phyloP scores from a whole-genome alignment of 2,329 filamentous ascomycete genomes.

The Aspergillus hortae region DNA sequence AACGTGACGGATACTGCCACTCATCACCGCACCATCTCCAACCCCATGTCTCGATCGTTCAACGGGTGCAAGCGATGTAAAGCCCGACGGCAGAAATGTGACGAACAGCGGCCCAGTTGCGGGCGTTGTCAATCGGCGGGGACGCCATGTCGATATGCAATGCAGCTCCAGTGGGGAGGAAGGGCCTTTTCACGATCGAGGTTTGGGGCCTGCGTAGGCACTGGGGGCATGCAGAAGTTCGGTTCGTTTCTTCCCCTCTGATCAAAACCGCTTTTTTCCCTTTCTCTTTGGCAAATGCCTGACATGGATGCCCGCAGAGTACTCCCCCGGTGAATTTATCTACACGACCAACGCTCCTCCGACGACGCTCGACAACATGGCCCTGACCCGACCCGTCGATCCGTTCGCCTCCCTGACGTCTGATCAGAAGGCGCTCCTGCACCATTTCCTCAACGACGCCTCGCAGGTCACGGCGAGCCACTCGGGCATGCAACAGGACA shows the following conservation, averaged over 20 bases:
- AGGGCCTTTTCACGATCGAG: conserved; percentile 40
- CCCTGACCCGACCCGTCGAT: conserved; percentile 29
- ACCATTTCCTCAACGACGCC: conserved; percentile 41
- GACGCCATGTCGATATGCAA: conserved; percentile 38
- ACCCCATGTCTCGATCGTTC: conserved; percentile 39
- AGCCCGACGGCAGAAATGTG: conserved; percentile 44
- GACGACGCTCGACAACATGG: conserved; percentile 16
- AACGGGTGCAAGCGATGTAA: conserved; percentile 45
- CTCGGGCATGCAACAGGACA: conserved; percentile 38
- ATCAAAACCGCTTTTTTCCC: too few relatives aligned
- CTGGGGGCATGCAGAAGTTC: conserved; percentile 34
- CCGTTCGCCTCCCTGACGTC: conserved; percentile 35
- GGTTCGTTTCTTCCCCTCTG: conserved; percentile 15
- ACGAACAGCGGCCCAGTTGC: conserved; percentile 41
- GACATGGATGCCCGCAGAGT: conserved; percentile 23
- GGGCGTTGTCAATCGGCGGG: conserved; percentile 38
- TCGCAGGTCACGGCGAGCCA: conserved; percentile 42
- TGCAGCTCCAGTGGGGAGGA: conserved; percentile 43
- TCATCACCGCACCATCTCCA: conserved; percentile 4
- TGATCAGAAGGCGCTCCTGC: conserved; percentile 35
- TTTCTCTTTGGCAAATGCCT: neutral
- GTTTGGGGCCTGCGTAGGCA: conserved; percentile 34
- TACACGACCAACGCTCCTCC: conserved; percentile 30
- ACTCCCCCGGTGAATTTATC: conserved; percentile 39
- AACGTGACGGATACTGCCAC: neutral